Evolutionary conservation across 192 early-diverging fungal species (phyloP), one percentile per base, ranked within the genome.

Genomic region (Gonapodya prolifera): DNA sequence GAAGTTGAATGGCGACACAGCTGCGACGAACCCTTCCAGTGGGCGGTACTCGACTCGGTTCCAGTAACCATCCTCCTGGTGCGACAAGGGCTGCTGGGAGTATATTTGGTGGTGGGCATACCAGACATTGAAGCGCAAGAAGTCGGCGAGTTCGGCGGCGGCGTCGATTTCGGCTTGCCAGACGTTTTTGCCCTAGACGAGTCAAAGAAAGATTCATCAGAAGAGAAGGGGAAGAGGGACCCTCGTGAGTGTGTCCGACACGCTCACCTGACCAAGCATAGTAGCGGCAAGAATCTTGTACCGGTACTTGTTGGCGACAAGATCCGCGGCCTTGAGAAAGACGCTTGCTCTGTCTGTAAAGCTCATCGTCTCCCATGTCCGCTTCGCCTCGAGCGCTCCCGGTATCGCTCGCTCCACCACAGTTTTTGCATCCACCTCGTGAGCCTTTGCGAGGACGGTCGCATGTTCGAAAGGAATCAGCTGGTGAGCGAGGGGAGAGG

Each of bases 81-180:
- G 91, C 77, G 93, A 88, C 34, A n/a, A n/a, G n/a, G 97, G 96
- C 88, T 99, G 97, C 80, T 94, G 87, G 34, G 87, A 83, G 83
- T 99, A 99, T 70, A 99, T n/a, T n/a, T n/a, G 91, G 80, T 99
- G 93, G 80, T 91, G 85, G 76, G 97, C 94, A 81, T 90, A 99
- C 86, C 94, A 92, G 79, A 88, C 89, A 87, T 96, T 96, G 86
- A 97, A 99, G 74, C n/a, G n/a, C n/a, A n/a, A n/a, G n/a, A n/a
- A n/a, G n/a, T n/a, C n/a, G n/a, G n/a, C n/a, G n/a, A n/a, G 45
- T n/a, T 69, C 91, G 29, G 95, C 94, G 28, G 94, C 95, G n/a
- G 96, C 90, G 82, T 99, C 97, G 79, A 99, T 99, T 85, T 99
- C 97, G 2, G 97, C 97, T 88, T 99, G 96, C 95, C 96, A 99